Evolutionary conservation across 257 asterid genomes (phyloP).

Genomic region (Gentiana straminea): DNA sequence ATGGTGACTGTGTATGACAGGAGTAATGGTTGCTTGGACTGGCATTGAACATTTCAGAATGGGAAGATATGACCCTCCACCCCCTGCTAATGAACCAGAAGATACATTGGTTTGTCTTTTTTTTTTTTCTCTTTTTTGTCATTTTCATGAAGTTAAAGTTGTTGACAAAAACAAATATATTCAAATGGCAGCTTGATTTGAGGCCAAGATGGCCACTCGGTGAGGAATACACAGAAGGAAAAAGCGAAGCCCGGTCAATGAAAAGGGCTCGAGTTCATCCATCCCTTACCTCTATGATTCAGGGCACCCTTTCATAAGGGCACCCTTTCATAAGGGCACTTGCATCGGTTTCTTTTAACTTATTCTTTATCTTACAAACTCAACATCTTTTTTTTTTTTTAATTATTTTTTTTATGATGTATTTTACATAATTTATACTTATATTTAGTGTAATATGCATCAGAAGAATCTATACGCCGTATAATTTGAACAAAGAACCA

Average conservation of each 20-base stretch:
- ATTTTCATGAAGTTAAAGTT: background rate
- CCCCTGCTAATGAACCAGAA: conserved; percentile 76
- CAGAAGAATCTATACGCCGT: too few relatives aligned
- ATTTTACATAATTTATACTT: too few relatives aligned
- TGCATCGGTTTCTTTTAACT: too few relatives aligned
- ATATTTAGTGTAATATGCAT: too few relatives aligned
- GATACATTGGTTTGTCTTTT: conserved; percentile 64
- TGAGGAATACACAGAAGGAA: conserved; percentile 75
- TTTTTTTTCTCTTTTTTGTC: background rate
- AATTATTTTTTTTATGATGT: too few relatives aligned
- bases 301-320: conserved; percentile 36
- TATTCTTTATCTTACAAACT: too few relatives aligned
- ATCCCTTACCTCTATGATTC: conserved; percentile 83
- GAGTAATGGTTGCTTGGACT: conserved; percentile 97
- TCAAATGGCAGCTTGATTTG: conserved; percentile 61
- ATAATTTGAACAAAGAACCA: too few relatives aligned
- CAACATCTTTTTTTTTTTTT: too few relatives aligned
- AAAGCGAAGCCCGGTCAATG: conserved; percentile 84
- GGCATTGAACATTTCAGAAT: conserved; percentile 82
- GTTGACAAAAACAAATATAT: background rate
- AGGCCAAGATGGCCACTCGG: conserved; percentile 99
- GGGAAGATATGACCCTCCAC: conserved; percentile 97
- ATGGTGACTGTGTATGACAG: conserved; percentile 21
- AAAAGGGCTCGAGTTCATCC: conserved; percentile 81
- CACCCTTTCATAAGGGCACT: too few relatives aligned